Evolutionary conservation across 805 yeast species (phyloP), one percentile per base, ranked within the genome.

Genomic region (Hanseniaspora clermontiae): DNA sequence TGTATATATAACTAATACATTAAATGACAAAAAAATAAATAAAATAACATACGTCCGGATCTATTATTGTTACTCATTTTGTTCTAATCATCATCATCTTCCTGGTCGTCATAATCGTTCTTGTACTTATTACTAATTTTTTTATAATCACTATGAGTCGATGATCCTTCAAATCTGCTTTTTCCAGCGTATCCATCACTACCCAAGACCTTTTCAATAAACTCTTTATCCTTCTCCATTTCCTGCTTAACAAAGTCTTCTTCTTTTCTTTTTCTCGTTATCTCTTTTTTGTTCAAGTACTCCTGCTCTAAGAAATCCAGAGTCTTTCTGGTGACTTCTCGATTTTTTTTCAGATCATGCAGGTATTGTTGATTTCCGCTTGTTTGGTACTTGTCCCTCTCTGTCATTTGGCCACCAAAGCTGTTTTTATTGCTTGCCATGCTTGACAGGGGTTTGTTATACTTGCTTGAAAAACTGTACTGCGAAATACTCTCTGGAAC

Each of bases 401-500:
- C 43, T 15, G 17, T 20, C 20, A 19, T 12, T 8, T 19, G 19
- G 1, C 7, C 20, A 3, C 37, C 40, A 10, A 24, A 24, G 27
- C 27, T 24, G 27, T 10, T 15, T 31, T 64, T 59, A 0, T 71
- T 67, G 7, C 70, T 69, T 12, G 27, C 11, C 27, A 42, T 24
- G 10, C 84, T 86, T 55, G 89, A 95, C 43, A 90, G 68, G 0
- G 84, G 81, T 47, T 90, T 82, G 0, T 95, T 81, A 65, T 81
- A 87, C 1, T 97, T 97, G 62, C 86, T 84, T 17, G 90, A 87
- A 67, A 93, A 93, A 68, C 89, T 90, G 97, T 97, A 93, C 67
- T 87, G 88, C 1, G 97, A 91, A 0, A 91, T 27, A 40, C 47
- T 53, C 11, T 38, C 47, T 1, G 57, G 57, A 10, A 53, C 29